Evolutionary conservation across 768 basidiomycete genomes (phyloP).

Genomic region (Cystofilobasidium ferigula): DNA sequence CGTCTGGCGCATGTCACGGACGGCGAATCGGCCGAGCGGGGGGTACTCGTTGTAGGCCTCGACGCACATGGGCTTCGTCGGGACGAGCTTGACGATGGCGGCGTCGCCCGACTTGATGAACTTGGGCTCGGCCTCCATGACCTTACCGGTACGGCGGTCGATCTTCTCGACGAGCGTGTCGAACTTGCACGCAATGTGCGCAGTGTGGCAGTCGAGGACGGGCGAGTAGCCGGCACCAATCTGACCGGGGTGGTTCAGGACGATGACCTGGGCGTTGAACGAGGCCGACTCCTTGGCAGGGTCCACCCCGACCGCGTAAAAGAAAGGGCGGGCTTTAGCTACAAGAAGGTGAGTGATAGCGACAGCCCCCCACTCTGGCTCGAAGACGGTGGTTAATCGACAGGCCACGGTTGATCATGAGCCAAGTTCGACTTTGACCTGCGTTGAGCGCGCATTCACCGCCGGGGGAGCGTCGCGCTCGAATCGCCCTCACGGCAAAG

Average conservation of each 20-base stretch:
- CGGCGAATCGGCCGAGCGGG: slow-evolving; percentile 72
- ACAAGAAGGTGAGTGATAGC: neutral
- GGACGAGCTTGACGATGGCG: slow-evolving; percentile 93
- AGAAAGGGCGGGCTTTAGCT: slow-evolving; percentile 14
- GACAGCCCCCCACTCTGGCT: too few relatives aligned
- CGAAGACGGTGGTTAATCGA: too few relatives aligned
- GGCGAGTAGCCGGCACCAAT: slow-evolving; percentile 98
- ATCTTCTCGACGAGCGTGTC: slow-evolving; percentile 98
- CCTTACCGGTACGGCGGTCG: slow-evolving; percentile 95
- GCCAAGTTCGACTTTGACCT: too few relatives aligned
- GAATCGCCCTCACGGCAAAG: too few relatives aligned
- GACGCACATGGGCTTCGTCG: slow-evolving; percentile 91
- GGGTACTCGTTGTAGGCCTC: slow-evolving; percentile 95
- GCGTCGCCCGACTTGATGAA: slow-evolving; percentile 99
- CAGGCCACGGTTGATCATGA: too few relatives aligned
- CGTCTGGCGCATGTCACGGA: slow-evolving; percentile 76
- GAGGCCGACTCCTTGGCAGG: slow-evolving; percentile 98
- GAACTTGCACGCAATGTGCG: slow-evolving; percentile 64
- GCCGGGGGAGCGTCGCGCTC: too few relatives aligned
- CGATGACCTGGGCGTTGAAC: slow-evolving; percentile 98
- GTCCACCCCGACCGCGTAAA: slow-evolving; percentile 99
- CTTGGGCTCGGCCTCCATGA: slow-evolving; percentile 76
- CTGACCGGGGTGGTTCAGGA: slow-evolving; percentile 99
- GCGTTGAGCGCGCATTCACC: too few relatives aligned
- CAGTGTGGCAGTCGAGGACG: slow-evolving; percentile 99